Evolutionary conservation across 306 rosid species (phyloP).

Genomic region (Glycine tomentella): DNA sequence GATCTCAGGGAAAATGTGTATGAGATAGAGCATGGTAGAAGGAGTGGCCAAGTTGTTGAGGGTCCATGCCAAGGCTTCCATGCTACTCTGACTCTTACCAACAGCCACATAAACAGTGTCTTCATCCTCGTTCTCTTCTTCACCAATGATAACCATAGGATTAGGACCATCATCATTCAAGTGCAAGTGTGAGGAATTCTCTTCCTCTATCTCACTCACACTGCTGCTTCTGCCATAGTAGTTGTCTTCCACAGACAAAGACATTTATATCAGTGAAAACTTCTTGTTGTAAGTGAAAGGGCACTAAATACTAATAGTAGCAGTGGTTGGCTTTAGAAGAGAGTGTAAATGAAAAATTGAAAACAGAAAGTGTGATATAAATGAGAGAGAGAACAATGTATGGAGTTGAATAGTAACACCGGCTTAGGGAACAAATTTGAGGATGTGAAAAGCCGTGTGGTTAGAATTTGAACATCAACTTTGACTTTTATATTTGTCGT

Average conservation of each 20-base stretch:
- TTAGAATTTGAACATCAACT: constrained; percentile 1
- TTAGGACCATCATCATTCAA: background rate
- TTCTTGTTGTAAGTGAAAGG: background rate
- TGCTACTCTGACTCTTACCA: constrained; percentile 54
- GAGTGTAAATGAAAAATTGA: background rate
- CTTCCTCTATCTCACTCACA: constrained; percentile 76
- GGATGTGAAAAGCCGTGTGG: background rate
- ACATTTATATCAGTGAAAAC: background rate
- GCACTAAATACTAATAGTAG: background rate
- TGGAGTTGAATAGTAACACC: background rate
- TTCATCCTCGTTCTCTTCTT: constrained; percentile 46
- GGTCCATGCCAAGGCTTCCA: constrained; percentile 72
- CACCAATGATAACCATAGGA: constrained; percentile 58
- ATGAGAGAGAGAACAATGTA: background rate
- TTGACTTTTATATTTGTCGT: background rate
- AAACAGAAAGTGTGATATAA: background rate
- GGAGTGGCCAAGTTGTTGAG: constrained; percentile 56
- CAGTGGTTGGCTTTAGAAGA: background rate
- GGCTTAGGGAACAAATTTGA: background rate
- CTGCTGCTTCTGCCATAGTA: constrained; percentile 26
- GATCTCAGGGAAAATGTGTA: constrained; percentile 73
- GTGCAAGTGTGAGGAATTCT: constrained; percentile 32
- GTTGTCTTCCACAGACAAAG: constrained; percentile 29
- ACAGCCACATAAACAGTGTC: constrained; percentile 59
- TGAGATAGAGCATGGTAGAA: constrained; percentile 59